phyloP scores from a whole-genome alignment of 495 filamentous ascomycete species.

The Neurospora pannonica region DNA sequence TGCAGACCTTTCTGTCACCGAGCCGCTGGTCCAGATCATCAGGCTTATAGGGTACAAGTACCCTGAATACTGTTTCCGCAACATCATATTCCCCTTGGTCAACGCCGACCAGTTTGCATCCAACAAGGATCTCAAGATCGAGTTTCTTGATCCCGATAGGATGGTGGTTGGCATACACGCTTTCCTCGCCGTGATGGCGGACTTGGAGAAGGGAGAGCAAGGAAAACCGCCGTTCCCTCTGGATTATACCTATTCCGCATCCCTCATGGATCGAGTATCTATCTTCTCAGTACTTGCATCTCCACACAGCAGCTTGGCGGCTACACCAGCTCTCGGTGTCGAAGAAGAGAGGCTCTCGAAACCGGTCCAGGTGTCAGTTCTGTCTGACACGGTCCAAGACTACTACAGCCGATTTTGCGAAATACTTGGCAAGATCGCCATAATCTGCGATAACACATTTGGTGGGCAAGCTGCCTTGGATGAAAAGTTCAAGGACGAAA shows the following conservation, averaged over 20 bases:
- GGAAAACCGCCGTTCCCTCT: constrained; percentile 75
- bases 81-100: constrained; percentile 86
- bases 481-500: constrained; percentile 76
- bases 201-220: constrained; percentile 78
- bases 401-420: constrained; percentile 89
- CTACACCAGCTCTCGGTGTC: constrained; percentile 18
- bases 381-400: constrained; percentile 67
- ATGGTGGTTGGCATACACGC: constrained; percentile 94
- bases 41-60: constrained; percentile 91
- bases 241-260: constrained; percentile 32
- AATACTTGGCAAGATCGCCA: constrained; percentile 88
- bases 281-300: constrained; percentile 44
- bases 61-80: constrained; percentile 85
- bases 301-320: constrained; percentile 21
- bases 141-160: constrained; percentile 89
- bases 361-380: constrained; percentile 63
- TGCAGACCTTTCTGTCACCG: constrained; percentile 69
- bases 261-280: constrained; percentile 32
- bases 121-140: constrained; percentile 73
- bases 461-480: constrained; percentile 92
- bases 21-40: constrained; percentile 86
- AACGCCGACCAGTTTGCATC: constrained; percentile 80
- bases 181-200: constrained; percentile 84
- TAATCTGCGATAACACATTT: constrained; percentile 92
- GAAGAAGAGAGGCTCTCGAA: constrained; percentile 53